phyloP scores from a whole-genome alignment of 805 yeast genomes.

The Starmera caribaea region DNA sequence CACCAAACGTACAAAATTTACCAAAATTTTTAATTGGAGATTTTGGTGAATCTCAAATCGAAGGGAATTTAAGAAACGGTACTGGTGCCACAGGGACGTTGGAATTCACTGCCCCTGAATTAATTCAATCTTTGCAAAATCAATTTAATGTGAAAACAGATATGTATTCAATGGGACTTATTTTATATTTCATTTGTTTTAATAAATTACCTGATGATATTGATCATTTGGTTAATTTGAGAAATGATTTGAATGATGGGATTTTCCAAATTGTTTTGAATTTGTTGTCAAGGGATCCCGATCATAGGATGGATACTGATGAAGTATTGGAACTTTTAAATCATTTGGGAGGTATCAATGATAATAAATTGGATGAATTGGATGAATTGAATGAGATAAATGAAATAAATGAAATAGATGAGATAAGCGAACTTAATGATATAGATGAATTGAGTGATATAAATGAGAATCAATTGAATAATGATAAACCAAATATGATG shows the following conservation, averaged over 20 bases:
- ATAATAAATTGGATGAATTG: background rate
- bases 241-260: slow-evolving; percentile 14
- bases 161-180: slow-evolving; percentile 76
- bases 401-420: background rate
- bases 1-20: slow-evolving; percentile 18
- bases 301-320: slow-evolving; percentile 32
- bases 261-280: slow-evolving; percentile 29
- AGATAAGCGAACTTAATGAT: background rate
- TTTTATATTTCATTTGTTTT: slow-evolving; percentile 65
- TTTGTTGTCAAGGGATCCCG: slow-evolving; percentile 27
- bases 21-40: slow-evolving; percentile 80
- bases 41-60: slow-evolving; percentile 80
- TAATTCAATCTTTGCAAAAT: slow-evolving; percentile 25
- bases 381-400: background rate
- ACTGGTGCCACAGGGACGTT: slow-evolving; percentile 85
- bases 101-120: slow-evolving; percentile 83
- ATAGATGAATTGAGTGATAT: background rate
- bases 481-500: background rate
- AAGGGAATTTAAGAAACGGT: slow-evolving; percentile 53
- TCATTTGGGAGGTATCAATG: background rate
- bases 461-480: background rate
- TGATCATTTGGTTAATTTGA: slow-evolving; percentile 9
- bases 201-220: slow-evolving; percentile 54
- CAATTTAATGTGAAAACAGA: slow-evolving; percentile 70
- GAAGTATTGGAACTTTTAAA: slow-evolving; percentile 26